A percentile compares a stretch with the other conserved stretches of the same genome.
Conservation (phyloP, 208 protist species). For the Acanthamoeba royreba region DNA sequence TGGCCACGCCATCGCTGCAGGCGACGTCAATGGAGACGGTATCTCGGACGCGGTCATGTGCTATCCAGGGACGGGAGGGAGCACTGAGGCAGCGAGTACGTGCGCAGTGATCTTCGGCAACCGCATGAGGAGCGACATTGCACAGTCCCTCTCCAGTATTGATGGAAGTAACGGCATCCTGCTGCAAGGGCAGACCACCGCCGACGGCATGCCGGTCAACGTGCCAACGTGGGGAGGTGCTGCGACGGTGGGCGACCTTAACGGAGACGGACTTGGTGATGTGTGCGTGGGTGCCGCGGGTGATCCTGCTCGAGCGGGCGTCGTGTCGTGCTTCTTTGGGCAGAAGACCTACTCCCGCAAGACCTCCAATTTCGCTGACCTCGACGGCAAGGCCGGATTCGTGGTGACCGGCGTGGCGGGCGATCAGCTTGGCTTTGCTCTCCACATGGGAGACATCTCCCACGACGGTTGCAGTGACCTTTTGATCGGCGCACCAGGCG, state of each 20-base stretch:
- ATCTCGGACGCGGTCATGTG: background rate
- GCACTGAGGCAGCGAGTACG: background rate
- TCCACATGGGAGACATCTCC: background rate
- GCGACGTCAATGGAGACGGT: background rate
- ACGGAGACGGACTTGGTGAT: background rate
- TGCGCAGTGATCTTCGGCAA: background rate
- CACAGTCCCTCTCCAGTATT: background rate
- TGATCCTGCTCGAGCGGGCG: background rate
- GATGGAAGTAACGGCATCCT: background rate
- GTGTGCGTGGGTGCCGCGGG: background rate
- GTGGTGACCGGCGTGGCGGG: background rate
- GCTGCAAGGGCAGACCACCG: background rate
- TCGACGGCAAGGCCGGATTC: background rate
- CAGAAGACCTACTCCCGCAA: background rate
- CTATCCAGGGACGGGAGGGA: background rate
- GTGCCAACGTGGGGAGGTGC: background rate
- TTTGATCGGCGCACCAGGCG: background rate
- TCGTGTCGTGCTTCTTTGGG: background rate
- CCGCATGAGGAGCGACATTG: background rate
- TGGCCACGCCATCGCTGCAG: background rate
- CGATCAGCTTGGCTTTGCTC: background rate
- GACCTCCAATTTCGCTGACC: background rate
- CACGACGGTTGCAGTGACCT: background rate
- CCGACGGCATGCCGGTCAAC: background rate
- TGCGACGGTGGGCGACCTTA: background rate